Evolutionary conservation across 2,329 filamentous ascomycete species (phyloP).

Genomic region (Epichloe aotearoae): DNA sequence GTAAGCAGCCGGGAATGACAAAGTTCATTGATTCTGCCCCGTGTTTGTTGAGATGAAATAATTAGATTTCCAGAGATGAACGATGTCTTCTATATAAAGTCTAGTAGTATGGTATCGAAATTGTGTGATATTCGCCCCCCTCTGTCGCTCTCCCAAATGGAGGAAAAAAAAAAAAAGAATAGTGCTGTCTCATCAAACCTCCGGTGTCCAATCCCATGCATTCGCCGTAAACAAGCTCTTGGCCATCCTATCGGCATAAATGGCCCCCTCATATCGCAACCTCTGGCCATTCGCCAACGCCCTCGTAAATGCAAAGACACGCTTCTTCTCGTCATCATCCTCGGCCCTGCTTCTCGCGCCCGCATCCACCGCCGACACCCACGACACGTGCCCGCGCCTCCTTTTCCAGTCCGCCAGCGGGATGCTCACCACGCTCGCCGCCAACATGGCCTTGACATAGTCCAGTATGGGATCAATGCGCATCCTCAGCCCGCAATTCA

Average conservation of each 20-base stretch:
- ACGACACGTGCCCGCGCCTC: constrained; percentile 25
- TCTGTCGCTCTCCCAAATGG: too few species aligned
- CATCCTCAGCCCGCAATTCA: constrained; percentile 57
- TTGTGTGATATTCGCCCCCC: too few species aligned
- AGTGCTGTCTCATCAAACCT: constrained; percentile 16
- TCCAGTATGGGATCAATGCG: constrained; percentile 53
- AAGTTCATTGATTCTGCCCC: too few species aligned
- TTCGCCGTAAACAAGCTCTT: constrained; percentile 41
- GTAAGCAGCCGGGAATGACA: not conserved
- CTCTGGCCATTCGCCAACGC: constrained; percentile 36
- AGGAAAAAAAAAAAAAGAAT: too few species aligned
- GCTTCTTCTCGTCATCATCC: constrained; percentile 10
- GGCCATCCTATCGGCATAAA: constrained; percentile 38
- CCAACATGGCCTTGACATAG: constrained; percentile 45
- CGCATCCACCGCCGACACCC: constrained; percentile 18
- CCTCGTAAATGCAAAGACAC: constrained; percentile 36
- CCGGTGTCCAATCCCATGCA: constrained; percentile 47
- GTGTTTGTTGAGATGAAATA: too few species aligned
- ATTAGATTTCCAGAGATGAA: too few species aligned
- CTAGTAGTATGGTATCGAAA: too few species aligned
- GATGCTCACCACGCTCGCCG: constrained; percentile 31
- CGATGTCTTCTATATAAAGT: too few species aligned
- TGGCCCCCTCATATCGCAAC: constrained; percentile 32
- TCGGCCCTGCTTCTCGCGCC: constrained; percentile 5
- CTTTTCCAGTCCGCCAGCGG: constrained; percentile 33